phyloP scores from a whole-genome alignment of 495 filamentous ascomycete genomes.

The Jackrogersella multiformis region DNA sequence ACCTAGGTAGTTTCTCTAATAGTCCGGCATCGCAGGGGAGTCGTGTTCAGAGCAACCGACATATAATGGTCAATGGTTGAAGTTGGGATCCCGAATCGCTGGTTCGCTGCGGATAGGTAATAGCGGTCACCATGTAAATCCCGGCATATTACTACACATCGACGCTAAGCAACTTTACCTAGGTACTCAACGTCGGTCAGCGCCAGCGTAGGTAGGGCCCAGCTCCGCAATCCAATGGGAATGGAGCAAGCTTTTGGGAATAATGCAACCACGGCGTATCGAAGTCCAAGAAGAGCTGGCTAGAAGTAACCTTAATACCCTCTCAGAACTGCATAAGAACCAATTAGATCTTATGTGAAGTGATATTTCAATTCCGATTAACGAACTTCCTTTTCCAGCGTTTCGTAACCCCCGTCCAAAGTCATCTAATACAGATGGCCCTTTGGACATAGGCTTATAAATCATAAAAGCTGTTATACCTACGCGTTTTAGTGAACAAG shows the following conservation, averaged over 20 bases:
- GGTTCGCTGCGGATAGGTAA: slow-evolving; percentile 12
- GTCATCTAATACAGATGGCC: too few species aligned
- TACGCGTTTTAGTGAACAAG: too few species aligned
- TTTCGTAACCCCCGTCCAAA: too few species aligned
- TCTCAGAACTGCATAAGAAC: too few species aligned
- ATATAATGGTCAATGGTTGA: neutral
- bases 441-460: too few species aligned
- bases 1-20: neutral
- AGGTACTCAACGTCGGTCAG: neutral
- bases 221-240: neutral
- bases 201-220: too few species aligned
- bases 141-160: slow-evolving; percentile 1
- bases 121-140: slow-evolving; percentile 1
- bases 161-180: slow-evolving; percentile 11
- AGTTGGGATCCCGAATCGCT: neutral
- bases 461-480: too few species aligned
- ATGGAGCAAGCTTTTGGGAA: neutral
- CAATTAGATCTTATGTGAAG: too few species aligned
- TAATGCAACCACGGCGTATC: slow-evolving; percentile 1
- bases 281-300: too few species aligned
- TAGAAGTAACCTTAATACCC: too few species aligned
- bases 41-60: neutral
- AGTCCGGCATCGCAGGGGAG: slow-evolving; percentile 23
- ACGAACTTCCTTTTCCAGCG: too few species aligned
- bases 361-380: too few species aligned